phyloP scores from a whole-genome alignment of 176 grass and related monocot species.

The Phoenix roebelenii region DNA sequence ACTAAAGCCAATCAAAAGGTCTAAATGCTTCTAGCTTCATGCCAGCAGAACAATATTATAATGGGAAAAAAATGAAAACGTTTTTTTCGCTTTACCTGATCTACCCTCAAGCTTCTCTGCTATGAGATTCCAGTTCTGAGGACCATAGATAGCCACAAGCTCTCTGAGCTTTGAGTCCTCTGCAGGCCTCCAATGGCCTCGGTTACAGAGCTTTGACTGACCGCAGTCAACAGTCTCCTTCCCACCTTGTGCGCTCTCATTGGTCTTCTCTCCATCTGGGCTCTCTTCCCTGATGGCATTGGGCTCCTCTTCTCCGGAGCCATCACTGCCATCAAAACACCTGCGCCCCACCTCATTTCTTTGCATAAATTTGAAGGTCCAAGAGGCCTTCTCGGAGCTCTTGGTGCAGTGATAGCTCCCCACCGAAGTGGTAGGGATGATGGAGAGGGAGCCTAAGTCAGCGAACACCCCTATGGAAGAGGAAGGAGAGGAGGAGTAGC shows the following conservation, averaged over 20 bases:
- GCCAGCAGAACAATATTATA: no score
- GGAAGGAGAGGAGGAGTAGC: conserved; percentile 31
- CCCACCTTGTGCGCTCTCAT: conserved; percentile 11
- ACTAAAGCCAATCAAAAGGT: no score
- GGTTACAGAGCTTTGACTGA: neutral
- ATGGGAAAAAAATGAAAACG: no score
- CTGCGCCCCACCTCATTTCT: conserved; percentile 7
- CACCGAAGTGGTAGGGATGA: conserved; percentile 11
- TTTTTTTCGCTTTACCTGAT: neutral
- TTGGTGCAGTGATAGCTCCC: neutral
- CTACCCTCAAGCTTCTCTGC: conserved; percentile 8
- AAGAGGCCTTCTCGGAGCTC: neutral
- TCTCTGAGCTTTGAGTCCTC: conserved; percentile 7
- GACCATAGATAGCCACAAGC: conserved; percentile 7
- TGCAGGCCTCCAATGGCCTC: conserved; percentile 11
- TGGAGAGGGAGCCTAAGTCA: conserved; percentile 23
- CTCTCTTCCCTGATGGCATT: conserved; percentile 35
- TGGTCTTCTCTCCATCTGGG: conserved; percentile 9
- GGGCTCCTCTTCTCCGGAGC: conserved; percentile 15
- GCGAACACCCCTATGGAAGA: conserved; percentile 38
- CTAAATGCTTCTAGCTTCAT: no score
- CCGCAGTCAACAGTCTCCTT: conserved; percentile 43
- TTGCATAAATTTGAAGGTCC: neutral
- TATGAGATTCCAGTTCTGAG: conserved; percentile 15
- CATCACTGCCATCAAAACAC: conserved; percentile 22